Evolutionary conservation across 768 basidiomycete genomes (phyloP), one percentile per base, ranked within the genome.

Genomic region (Asterophora parasitica): DNA sequence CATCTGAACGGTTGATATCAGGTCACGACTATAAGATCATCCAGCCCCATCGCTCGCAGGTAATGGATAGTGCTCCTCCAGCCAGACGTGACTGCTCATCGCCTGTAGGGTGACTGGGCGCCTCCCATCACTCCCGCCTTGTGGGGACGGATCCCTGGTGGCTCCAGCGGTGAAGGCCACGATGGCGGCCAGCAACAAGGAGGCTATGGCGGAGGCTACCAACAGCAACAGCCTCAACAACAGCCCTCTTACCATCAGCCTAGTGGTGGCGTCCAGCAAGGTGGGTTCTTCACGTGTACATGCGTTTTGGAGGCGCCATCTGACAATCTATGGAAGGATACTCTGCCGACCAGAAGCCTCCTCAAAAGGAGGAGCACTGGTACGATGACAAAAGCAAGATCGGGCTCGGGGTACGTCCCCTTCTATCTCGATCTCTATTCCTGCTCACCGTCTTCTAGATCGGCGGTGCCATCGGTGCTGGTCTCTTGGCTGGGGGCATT

Each of bases 31-130:
- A 87, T 71, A 82, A 79, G 64, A 83, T 83, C 64, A 78, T 88
- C 53, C 85, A 87, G 58, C 69, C 83, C 7, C 87, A 89, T 66
- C 65, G 59, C 44, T 85, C 86, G 26, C 82, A 86, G 74, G 85
- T 79, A 52, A 46, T 60, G 12, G 20, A 15, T n/a, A 34, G 23
- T 35, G 33, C 39, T 17, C 11, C 7, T 26, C 34, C 4, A 20
- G 13, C 4, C 12, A 34, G 11, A 28, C n/a, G 17, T 26, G 7
- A 16, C 37, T 17, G 15, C 46, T 39, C 13, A 37, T 43, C n/a
- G 38, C 27, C 16, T 43, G 11, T 56, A 88, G 84, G 52, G 70
- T 20, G 83, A 86, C 54, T 90, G 88, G 88, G 63, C 79, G 19
- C 88, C 88, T 4, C 53, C 69, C 3, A 50, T 64, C 10, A 79